These are phyloP conservation scores for Agaricus subrufescens DNA, from an alignment of 768 basidiomycete species.

Conservation along the genomic window DNA sequence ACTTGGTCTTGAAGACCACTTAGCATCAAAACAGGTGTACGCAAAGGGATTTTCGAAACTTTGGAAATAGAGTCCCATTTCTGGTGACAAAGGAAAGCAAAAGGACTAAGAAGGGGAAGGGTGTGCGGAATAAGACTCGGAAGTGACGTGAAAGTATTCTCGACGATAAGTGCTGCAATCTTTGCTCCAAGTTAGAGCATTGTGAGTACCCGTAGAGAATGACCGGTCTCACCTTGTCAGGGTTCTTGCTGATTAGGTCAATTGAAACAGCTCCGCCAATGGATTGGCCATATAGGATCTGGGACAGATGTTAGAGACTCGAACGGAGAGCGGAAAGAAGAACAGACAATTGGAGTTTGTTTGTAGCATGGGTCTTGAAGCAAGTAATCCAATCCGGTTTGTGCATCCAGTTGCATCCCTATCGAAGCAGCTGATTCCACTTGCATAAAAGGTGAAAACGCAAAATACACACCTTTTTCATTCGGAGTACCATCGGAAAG, in stretches of 20 bases:
- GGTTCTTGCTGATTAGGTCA: slow-evolving; percentile 78
- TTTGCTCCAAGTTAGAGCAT: slow-evolving; percentile 21
- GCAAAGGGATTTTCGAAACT: slow-evolving; percentile 55
- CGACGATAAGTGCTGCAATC: slow-evolving; percentile 79
- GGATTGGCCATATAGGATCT: slow-evolving; percentile 80
- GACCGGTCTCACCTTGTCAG: slow-evolving; percentile 47
- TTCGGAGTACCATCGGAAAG: slow-evolving; percentile 82
- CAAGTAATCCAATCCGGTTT: slow-evolving; percentile 76
- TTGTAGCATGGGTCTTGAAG: slow-evolving; percentile 57
- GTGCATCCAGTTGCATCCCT: slow-evolving; percentile 84
- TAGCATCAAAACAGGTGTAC: slow-evolving; percentile 76
- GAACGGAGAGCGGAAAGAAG: not conserved
- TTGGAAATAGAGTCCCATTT: slow-evolving; percentile 81
- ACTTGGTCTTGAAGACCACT: slow-evolving; percentile 71
- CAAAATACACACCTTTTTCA: slow-evolving; percentile 57
- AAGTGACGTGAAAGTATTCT: slow-evolving; percentile 91
- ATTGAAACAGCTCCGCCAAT: slow-evolving; percentile 94
- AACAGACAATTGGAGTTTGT: slow-evolving; percentile 61
- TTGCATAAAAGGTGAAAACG: not conserved
- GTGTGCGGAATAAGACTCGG: slow-evolving; percentile 77
- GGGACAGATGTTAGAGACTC: not conserved
- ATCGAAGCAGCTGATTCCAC: not conserved
- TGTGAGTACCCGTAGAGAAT: not conserved
- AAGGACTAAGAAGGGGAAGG: slow-evolving; percentile 66
- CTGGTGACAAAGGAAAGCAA: slow-evolving; percentile 80